Conservation (phyloP, 495 filamentous ascomycete species). For the Annulohypoxylon nitens region DNA sequence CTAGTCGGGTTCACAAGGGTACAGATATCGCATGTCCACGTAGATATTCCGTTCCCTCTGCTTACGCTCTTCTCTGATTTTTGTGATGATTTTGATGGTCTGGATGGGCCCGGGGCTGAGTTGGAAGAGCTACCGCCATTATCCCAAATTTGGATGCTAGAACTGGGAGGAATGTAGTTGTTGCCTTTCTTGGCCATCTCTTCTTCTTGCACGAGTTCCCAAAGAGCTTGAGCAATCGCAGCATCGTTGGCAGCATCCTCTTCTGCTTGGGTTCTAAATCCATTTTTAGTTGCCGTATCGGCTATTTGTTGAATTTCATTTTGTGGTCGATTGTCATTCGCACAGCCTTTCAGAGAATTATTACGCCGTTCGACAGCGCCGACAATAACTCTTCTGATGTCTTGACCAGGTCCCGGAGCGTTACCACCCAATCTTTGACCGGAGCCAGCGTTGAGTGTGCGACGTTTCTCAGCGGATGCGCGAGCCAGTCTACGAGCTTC, state of each 20-base stretch:
- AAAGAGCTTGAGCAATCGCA: slow-evolving; percentile 89
- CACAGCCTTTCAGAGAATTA: slow-evolving; percentile 76
- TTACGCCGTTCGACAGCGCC: slow-evolving; percentile 78
- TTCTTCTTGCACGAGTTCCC: slow-evolving; percentile 85
- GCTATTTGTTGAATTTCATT: slow-evolving; percentile 71
- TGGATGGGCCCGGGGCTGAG: background rate
- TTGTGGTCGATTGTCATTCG: slow-evolving; percentile 70
- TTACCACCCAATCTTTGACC: slow-evolving; percentile 81
- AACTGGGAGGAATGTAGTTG: slow-evolving; percentile 69
- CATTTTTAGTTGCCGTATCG: slow-evolving; percentile 76
- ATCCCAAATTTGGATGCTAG: slow-evolving; percentile 24
- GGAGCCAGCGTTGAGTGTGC: slow-evolving; percentile 69
- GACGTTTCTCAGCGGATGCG: slow-evolving; percentile 79
- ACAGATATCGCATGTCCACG: slow-evolving; percentile 83
- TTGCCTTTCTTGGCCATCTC: slow-evolving; percentile 73
- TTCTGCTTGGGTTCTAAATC: slow-evolving; percentile 85
- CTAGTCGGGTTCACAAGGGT: slow-evolving; percentile 83
- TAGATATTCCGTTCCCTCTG: slow-evolving; percentile 30
- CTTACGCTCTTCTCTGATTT: slow-evolving; percentile 3
- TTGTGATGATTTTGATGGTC: slow-evolving; percentile 1
- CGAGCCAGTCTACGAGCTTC: slow-evolving; percentile 84
- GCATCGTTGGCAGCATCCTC: slow-evolving; percentile 91
- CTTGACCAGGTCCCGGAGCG: slow-evolving; percentile 69
- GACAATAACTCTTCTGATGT: slow-evolving; percentile 81
- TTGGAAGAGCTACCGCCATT: background rate